Evolutionary conservation across 2,329 filamentous ascomycete genomes (phyloP), one percentile per base, ranked within the genome.

Genomic region (Sarocladium brachiariae): DNA sequence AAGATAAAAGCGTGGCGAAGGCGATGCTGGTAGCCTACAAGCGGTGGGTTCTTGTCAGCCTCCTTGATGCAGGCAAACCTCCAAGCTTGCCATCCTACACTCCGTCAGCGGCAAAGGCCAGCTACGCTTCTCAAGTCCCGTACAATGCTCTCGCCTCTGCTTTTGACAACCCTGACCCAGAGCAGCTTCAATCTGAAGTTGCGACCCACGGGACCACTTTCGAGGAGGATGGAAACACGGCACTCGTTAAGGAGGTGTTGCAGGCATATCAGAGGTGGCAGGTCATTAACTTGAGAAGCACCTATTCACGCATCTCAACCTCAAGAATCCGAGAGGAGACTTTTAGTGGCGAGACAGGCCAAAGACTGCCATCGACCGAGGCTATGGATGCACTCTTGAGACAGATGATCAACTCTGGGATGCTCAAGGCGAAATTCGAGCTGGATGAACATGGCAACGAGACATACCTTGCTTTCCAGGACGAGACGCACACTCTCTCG

Each of bases 11-110:
- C 31, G 74, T 81, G 11, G 92, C 85, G 65, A 84, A 83, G 63
- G 76, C 95, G 48, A 93, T 93, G 86, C 74, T 87, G 3, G 89
- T 96, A 57, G 88, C 89, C 5, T 92, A 95, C 73, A 95, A 92
- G 70, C 95, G 92, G 67, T 96, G 89, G 87, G 64, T 95, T 8
- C 70, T 99, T 14, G 77, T 90, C 9, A 81, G 83, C 50, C 74
- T 96, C 50, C 71, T 99, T 16, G 74, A 80, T 6, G 71, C 83
- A 50, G 91, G 90, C 56, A 79, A 74, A 59, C 71, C 73, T 4
- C 69, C 71, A 2, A 57, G 66, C 1, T 62, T 81, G 9, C 86
- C 87, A 1, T 71, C 75, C 34, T 77, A 79, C 43, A 77, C 79
- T 7, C 74, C 76, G 47, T 53, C 65, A 2, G 65, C 69, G 18